Base-by-base conservation (phyloP, 2,329 filamentous ascomycete genomes). In the Lachnellula occidentalis region DNA sequence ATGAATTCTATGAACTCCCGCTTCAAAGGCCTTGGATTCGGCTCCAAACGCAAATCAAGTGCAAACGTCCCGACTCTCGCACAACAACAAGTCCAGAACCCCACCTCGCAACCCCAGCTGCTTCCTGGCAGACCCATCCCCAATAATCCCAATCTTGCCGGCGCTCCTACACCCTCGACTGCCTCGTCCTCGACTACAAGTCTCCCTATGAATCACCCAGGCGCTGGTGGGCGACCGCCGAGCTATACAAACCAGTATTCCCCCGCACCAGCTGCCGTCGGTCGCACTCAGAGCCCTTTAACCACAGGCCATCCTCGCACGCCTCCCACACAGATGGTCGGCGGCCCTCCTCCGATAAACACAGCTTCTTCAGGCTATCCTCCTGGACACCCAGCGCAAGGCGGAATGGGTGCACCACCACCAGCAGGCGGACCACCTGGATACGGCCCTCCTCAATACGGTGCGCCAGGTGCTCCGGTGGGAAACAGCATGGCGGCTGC, bases 1-100 rank as follows among this genome's bases (percentile, higher is more conserved):
- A 88, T 88, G 85, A 88, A 82, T 80, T 88, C 84, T 79, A 81
- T 88, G 82, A 89, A 88, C 78, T 82, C 83, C 72, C 84, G 86
- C 74, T 83, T 90, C 73, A 88, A 88, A 79, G 81, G 82, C 79
- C 80, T 90, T 76, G 86, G 87, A 75, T 87, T 89, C 78, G 86
- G 86, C 55, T 70, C 67, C 76, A 89, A 88, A 81, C 85, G 87
- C 74, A 88, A 85, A 78, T 86, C 85, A 68, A 78, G 78, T 67
- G 78, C 79, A 71, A 82, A 78, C 72, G 72, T 69, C 69, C 73
- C 70, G 74, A 69, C 60, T 60, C 69, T 67, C 69, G 69, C 63
- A 27, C 27, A 27, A 27, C 27, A 27, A 27, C 27, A 27, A 8
- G 8, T 9, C 45, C 58, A 64, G 49, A 65, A 65, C 60, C 67